These are phyloP conservation scores for Rhizopus microsporus DNA, from an alignment of 371 early-diverging fungal species.

Conservation along the genomic window DNA sequence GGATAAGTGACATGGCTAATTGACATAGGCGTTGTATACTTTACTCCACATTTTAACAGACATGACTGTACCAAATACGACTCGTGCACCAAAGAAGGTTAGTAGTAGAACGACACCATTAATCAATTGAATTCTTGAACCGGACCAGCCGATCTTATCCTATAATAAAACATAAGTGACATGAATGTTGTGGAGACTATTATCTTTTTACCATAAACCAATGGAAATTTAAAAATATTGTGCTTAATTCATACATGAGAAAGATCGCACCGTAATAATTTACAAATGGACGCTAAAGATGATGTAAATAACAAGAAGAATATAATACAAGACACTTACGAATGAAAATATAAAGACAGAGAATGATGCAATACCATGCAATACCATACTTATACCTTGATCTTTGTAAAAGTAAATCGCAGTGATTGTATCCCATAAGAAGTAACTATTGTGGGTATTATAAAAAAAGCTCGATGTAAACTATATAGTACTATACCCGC, in stretches of 20 bases:
- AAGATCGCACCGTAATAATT: conserved; percentile 87
- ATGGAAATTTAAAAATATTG: conserved; percentile 90
- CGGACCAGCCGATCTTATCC: conserved; percentile 82
- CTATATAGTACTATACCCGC: conserved; percentile 62
- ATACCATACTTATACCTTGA: conserved; percentile 79
- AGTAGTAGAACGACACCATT: conserved; percentile 77
- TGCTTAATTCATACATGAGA: conserved; percentile 89
- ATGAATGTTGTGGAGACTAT: background rate
- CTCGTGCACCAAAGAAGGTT: conserved; percentile 77
- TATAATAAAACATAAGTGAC: conserved; percentile 16
- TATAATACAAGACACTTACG: conserved; percentile 50
- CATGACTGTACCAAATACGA: conserved; percentile 80
- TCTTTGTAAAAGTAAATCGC: conserved; percentile 69
- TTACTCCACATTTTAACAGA: conserved; percentile 65
- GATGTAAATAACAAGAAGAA: background rate
- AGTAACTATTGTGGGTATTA: conserved; percentile 66
- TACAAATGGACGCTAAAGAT: conserved; percentile 73
- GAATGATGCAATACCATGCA: conserved; percentile 83
- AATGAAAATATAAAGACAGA: conserved; percentile 72
- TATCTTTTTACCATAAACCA: conserved; percentile 75
- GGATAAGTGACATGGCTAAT: background rate
- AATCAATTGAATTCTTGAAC: conserved; percentile 71
- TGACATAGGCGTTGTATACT: conserved; percentile 1
- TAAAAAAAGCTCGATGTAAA: background rate
- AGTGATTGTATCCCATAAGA: conserved; percentile 86